Evolutionary conservation across 2,329 filamentous ascomycete genomes (phyloP).

Genomic region (Aspergillus aculeatus): DNA sequence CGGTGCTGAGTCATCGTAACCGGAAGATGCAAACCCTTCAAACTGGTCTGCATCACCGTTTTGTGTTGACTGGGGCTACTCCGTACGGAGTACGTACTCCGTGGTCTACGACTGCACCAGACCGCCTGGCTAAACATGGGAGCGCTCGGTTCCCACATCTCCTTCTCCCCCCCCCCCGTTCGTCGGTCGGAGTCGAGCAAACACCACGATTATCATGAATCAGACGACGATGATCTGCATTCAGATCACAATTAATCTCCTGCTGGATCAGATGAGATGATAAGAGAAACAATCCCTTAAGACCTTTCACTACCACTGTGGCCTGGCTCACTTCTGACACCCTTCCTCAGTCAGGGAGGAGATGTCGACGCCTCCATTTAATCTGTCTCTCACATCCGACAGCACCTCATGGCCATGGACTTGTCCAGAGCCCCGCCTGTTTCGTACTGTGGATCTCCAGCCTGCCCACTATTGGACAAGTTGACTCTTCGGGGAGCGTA

Average conservation of each 20-base stretch:
- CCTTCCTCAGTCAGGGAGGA: not conserved
- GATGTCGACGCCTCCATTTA: slow-evolving; percentile 1
- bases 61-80: not conserved
- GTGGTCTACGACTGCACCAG: slow-evolving; percentile 3
- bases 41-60: not conserved
- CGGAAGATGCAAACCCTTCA: not conserved
- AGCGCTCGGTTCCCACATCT: slow-evolving; percentile 1
- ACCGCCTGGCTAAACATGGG: slow-evolving; percentile 7
- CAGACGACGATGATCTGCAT: not conserved
- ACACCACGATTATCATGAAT: slow-evolving; percentile 17
- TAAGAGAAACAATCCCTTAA: not conserved
- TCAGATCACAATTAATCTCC: not conserved
- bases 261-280: not conserved
- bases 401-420: slow-evolving; percentile 3
- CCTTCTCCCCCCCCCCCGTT: not conserved
- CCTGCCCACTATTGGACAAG: slow-evolving; percentile 9
- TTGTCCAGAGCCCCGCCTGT: slow-evolving; percentile 11
- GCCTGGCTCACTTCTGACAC: not conserved
- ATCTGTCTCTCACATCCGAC: slow-evolving; percentile 13
- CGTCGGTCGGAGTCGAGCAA: slow-evolving; percentile 12
- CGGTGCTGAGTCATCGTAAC: slow-evolving; percentile 2
- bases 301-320: not conserved
- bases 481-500: slow-evolving; percentile 7
- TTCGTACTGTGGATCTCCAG: slow-evolving; percentile 3
- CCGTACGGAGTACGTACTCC: not conserved